Conservation (phyloP, 495 filamentous ascomycete genomes). For the Aspergillus kassunensis region DNA sequence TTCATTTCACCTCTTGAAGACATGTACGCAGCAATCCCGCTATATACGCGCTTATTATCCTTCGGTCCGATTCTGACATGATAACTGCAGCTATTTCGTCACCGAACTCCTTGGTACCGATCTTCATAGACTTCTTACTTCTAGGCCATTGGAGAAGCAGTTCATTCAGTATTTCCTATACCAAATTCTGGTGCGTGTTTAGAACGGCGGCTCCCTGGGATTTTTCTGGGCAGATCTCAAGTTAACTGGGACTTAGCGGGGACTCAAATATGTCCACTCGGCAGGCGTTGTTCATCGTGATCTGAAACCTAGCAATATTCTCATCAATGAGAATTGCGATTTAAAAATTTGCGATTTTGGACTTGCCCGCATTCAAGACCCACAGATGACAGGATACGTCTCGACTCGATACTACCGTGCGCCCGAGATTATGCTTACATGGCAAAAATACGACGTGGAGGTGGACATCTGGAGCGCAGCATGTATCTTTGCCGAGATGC, state of each 20-base stretch:
- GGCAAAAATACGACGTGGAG: constrained; percentile 99
- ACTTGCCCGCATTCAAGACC: constrained; percentile 94
- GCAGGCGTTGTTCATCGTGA: constrained; percentile 97
- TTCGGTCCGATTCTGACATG: constrained; percentile 16
- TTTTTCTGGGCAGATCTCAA: background rate
- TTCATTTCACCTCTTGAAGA: constrained; percentile 99
- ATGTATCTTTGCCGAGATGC: constrained; percentile 99
- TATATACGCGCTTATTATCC: background rate
- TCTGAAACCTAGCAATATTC: constrained; percentile 95
- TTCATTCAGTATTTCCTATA: constrained; percentile 99
- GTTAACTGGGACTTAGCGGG: constrained; percentile 63
- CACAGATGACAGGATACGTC: constrained; percentile 99
- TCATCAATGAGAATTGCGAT: constrained; percentile 99
- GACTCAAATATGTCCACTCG: constrained; percentile 98
- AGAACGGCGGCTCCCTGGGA: constrained; percentile 8
- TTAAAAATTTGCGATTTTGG: constrained; percentile 99
- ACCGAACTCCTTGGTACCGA: constrained; percentile 97
- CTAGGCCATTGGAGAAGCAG: constrained; percentile 94
- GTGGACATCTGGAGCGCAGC: constrained; percentile 99
- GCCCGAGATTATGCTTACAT: constrained; percentile 99
- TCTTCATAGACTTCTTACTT: constrained; percentile 91
- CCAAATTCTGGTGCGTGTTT: constrained; percentile 80
- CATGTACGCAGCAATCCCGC: constrained; percentile 62
- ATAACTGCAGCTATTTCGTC: constrained; percentile 76
- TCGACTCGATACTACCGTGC: constrained; percentile 98